Evolutionary conservation across 1,284 basidiomycete genomes (phyloP).

Genomic region (Ustilago crameri): DNA sequence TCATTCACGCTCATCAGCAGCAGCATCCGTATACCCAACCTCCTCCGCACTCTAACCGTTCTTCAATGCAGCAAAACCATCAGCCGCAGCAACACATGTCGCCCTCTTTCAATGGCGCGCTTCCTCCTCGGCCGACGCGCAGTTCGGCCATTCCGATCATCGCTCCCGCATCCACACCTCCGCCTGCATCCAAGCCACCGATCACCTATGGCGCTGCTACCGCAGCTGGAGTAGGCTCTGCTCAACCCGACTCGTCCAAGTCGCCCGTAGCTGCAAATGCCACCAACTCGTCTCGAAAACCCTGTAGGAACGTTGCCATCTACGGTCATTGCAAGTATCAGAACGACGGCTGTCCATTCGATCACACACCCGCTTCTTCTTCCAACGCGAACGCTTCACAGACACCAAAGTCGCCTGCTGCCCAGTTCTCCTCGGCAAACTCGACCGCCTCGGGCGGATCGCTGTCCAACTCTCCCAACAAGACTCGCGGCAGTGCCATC

Average conservation of each 20-base stretch:
- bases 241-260: conserved; percentile 31
- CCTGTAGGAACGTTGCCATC: conserved; percentile 50
- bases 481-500: conserved; percentile 12
- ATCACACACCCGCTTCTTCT: conserved; percentile 24
- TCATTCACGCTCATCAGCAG: conserved; percentile 13
- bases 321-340: conserved; percentile 53
- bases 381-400: conserved; percentile 2
- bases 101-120: conserved; percentile 32
- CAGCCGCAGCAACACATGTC: conserved; percentile 27
- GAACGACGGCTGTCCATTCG: conserved; percentile 46
- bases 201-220: conserved; percentile 30
- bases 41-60: conserved; percentile 14
- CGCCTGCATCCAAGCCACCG: conserved; percentile 15
- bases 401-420: conserved; percentile 23
- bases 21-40: conserved; percentile 8
- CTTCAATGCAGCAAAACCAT: conserved; percentile 37
- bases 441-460: conserved; percentile 24
- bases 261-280: conserved; percentile 27
- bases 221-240: conserved; percentile 4
- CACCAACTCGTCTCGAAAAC: conserved; percentile 26
- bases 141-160: conserved; percentile 55
- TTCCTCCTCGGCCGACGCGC: conserved; percentile 38
- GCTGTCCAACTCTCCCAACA: conserved; percentile 26
- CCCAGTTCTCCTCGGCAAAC: conserved; percentile 19
- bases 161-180: conserved; percentile 37